Percentiles rank a stretch among this genome's conserved stretches.
phyloP scores from a whole-genome alignment of 2,329 filamentous ascomycete species.

The Leptodontidium sp. region DNA sequence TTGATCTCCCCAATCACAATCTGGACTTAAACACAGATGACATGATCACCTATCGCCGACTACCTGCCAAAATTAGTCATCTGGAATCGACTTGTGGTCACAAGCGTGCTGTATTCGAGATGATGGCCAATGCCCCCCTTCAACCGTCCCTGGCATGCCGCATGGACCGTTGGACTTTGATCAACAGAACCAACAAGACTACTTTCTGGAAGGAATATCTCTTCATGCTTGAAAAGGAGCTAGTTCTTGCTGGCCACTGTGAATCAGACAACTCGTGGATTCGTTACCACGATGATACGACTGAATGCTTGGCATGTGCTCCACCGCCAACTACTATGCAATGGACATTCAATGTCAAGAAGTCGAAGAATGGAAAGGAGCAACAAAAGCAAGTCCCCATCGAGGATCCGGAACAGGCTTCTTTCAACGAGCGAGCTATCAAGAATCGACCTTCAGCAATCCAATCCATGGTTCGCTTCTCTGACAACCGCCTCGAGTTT shows the following conservation, averaged over 20 bases:
- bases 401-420: conserved; percentile 60
- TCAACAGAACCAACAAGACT: conserved; percentile 3
- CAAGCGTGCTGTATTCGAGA: conserved; percentile 36
- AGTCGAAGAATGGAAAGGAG: not conserved
- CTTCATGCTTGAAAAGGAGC: conserved; percentile 11
- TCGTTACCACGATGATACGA: not conserved
- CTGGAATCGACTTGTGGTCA: not conserved
- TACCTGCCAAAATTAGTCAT: not conserved
- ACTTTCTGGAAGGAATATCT: conserved; percentile 1
- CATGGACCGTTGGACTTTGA: not conserved
- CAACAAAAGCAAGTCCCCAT: conserved; percentile 50
- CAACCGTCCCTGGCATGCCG: not conserved
- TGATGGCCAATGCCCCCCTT: conserved; percentile 34
- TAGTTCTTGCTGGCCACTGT: conserved; percentile 6
- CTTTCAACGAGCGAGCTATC: conserved; percentile 57
- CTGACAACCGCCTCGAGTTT: conserved; percentile 48
- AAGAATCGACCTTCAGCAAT: conserved; percentile 57
- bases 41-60: not conserved
- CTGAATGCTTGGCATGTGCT: conserved; percentile 44
- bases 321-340: conserved; percentile 49
- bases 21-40: not conserved
- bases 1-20: not conserved
- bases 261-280: conserved; percentile 8
- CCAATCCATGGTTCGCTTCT: conserved; percentile 49
- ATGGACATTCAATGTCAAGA: conserved; percentile 45